phyloP scores from a whole-genome alignment of 768 basidiomycete genomes.

The Leucogyrophana mollusca region DNA sequence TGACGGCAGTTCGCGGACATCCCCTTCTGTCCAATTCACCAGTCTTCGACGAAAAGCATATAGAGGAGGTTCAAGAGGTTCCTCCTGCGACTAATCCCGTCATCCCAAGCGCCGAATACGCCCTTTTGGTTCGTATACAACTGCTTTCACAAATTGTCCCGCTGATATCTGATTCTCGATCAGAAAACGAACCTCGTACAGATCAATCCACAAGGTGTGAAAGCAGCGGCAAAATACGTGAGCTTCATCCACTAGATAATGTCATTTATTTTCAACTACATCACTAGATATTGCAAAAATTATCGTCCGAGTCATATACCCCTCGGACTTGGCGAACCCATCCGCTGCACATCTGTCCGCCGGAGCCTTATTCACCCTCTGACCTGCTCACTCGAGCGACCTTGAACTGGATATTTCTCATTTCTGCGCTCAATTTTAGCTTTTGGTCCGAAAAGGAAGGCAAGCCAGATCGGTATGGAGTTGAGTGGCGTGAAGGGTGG shows the following conservation, averaged over 20 bases:
- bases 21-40: not conserved
- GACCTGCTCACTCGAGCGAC: constrained; percentile 55
- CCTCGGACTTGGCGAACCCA: constrained; percentile 77
- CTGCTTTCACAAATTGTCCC: not conserved
- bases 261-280: constrained; percentile 5
- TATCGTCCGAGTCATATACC: constrained; percentile 64
- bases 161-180: not conserved
- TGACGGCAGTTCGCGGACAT: not conserved
- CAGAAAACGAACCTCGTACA: constrained; percentile 62
- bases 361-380: constrained; percentile 55
- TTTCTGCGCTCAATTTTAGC: constrained; percentile 83
- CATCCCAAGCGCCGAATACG: constrained; percentile 53
- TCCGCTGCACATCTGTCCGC: constrained; percentile 68
- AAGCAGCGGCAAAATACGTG: constrained; percentile 66
- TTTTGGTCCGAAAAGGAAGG: constrained; percentile 83
- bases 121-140: constrained; percentile 46
- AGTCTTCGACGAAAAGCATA: constrained; percentile 3
- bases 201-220: constrained; percentile 60
- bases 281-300: constrained; percentile 57
- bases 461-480: constrained; percentile 61
- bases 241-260: constrained; percentile 10
- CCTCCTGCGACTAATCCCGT: constrained; percentile 50
- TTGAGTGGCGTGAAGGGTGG: constrained; percentile 78
- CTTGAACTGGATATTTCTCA: constrained; percentile 86
- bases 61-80: constrained; percentile 8